Evolutionary conservation across 2,329 filamentous ascomycete genomes (phyloP).

Genomic region (Cercospora canescens): DNA sequence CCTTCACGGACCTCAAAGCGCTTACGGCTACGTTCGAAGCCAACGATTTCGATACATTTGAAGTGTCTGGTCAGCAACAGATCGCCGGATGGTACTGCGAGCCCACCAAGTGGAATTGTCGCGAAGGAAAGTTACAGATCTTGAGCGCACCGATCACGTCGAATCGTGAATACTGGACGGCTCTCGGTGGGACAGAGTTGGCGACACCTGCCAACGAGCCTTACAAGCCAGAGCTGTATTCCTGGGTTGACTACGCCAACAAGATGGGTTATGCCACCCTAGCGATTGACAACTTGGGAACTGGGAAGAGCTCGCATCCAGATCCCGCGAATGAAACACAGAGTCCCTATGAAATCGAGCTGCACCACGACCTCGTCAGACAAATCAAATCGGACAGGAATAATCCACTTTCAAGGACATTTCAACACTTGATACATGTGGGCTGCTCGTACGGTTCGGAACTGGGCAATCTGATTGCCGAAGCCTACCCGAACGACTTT

Average conservation of each 20-base stretch:
- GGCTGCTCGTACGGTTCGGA: conserved; percentile 17
- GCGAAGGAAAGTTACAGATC: conserved; percentile 14
- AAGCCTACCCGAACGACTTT: conserved; percentile 15
- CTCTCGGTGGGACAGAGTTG: conserved; percentile 12
- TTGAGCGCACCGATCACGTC: conserved; percentile 14
- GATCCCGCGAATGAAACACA: conserved; percentile 15
- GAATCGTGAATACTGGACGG: conserved; percentile 17
- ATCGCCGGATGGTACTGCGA: conserved; percentile 19
- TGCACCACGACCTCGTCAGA: conserved; percentile 13
- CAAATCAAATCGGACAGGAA: conserved; percentile 8
- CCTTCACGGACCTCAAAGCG: conserved; percentile 6
- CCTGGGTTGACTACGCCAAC: conserved; percentile 17
- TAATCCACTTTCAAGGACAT: conserved; percentile 4
- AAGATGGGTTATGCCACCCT: conserved; percentile 13
- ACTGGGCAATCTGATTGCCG: conserved; percentile 10
- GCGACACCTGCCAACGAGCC: neutral
- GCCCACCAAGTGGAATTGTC: neutral
- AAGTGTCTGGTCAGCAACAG: conserved; percentile 9
- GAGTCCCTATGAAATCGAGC: conserved; percentile 16
- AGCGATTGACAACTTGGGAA: conserved; percentile 16
- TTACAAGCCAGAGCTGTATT: conserved; percentile 16
- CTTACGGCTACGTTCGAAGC: conserved; percentile 3
- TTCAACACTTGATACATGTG: conserved; percentile 11
- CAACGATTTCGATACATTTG: conserved; percentile 3
- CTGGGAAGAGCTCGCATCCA: conserved; percentile 16